Evolutionary conservation across 2,329 filamentous ascomycete genomes (phyloP), one percentile per base, ranked within the genome.

Genomic region (Trichoderma sp.): DNA sequence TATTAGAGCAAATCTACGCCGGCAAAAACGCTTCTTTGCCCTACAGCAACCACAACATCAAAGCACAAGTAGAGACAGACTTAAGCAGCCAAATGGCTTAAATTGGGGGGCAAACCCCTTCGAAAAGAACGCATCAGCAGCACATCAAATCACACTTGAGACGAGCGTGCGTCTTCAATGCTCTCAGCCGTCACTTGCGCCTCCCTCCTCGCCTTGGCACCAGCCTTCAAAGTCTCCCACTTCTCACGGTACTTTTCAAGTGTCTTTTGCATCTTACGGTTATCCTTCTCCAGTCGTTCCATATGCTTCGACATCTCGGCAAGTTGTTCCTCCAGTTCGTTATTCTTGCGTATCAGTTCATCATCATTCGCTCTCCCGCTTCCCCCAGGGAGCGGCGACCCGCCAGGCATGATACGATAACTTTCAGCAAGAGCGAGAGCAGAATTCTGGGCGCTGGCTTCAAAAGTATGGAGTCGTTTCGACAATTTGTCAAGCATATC

Each of bases 401-500:
- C 86, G 1, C 90, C 89, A 16, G 88, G 86, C 84, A 91, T 89
- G 6, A 92, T 83, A n/a, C 91, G 87, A 82, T 91, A 92, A 79
- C 94, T 97, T 82, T 98, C 95, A 16, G 95, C 94, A 41, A 98
- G 89, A 3, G 95, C 94, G 84, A 95, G 90, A 71, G 93, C 94
- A 50, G 93, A 95, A 77, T 93, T 95, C 84, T 98, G 97, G 0
- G 95, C 95, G 80, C 94, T 95, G 53, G 95, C 92, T 84, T 99
- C 96, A 85, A 98, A 99, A 77, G 95, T 93, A 80, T 97, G 94
- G n/a, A 99, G 89, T 0, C 96, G 91, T 79, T 93, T 94, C 77
- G 93, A 94, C 45, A 98, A 89, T 67, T 94, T 95, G 83, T 98
- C 95, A 9, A 97, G 91, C 79, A 95, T 92, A 75, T 93, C 91